phyloP scores from a whole-genome alignment of 1,284 basidiomycete genomes.

The Agroathelia rolfsii region DNA sequence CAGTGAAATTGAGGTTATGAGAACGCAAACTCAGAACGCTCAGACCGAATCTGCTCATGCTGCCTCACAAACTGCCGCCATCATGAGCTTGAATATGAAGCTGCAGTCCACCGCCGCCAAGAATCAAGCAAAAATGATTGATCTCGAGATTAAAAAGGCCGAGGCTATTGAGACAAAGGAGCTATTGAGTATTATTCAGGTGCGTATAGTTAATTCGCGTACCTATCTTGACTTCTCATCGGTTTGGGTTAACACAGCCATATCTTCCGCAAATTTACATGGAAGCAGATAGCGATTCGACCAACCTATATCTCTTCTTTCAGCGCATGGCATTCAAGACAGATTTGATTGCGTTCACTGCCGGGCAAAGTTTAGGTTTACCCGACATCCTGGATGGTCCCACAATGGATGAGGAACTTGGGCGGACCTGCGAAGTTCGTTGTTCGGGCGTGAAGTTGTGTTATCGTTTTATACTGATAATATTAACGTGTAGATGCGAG shows the following conservation, averaged over 20 bases:
- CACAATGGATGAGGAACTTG: constrained; percentile 73
- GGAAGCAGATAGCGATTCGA: constrained; percentile 80
- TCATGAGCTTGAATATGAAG: constrained; percentile 89
- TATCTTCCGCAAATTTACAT: constrained; percentile 81
- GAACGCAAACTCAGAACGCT: constrained; percentile 75
- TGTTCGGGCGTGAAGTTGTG: not conserved
- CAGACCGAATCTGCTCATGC: constrained; percentile 72
- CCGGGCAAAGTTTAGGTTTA: constrained; percentile 73
- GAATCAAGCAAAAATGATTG: constrained; percentile 81
- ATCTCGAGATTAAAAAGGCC: constrained; percentile 76
- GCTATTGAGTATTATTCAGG: constrained; percentile 63
- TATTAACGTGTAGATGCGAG: constrained; percentile 50
- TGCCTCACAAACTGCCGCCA: constrained; percentile 67
- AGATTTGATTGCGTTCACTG: constrained; percentile 73
- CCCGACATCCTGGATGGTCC: constrained; percentile 74
- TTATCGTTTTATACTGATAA: not conserved
- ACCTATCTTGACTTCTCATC: constrained; percentile 2
- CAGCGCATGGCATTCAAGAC: constrained; percentile 76
- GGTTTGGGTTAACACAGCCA: constrained; percentile 35
- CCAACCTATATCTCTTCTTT: constrained; percentile 86
- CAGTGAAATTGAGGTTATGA: constrained; percentile 78
- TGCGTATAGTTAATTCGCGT: constrained; percentile 15
- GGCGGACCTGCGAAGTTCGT: constrained; percentile 82
- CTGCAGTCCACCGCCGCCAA: constrained; percentile 83
- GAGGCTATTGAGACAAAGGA: constrained; percentile 78